These are phyloP conservation scores for Ilyonectria mors-panacis DNA, from an alignment of 2,329 filamentous ascomycete genomes.

Conservation along the genomic window DNA sequence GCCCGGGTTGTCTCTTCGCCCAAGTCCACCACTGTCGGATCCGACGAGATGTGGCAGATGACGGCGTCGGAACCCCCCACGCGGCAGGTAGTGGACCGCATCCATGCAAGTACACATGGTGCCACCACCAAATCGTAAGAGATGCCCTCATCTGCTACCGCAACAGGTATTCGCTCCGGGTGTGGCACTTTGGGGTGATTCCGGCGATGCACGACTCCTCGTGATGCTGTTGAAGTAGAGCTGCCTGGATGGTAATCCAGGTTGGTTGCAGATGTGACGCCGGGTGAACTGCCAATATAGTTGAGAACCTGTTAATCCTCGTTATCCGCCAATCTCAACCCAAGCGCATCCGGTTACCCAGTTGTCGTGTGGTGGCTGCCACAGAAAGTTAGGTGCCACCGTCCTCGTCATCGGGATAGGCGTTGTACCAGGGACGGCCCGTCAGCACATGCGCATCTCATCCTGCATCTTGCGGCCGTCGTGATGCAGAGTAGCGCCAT, in stretches of 20 bases:
- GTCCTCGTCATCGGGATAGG: background rate
- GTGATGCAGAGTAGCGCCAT: background rate
- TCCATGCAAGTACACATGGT: conserved; percentile 23
- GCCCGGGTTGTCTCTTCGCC: conserved; percentile 17
- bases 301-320: background rate
- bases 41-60: conserved; percentile 17
- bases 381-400: background rate
- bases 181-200: conserved; percentile 9
- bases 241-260: conserved; percentile 12
- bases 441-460: conserved; percentile 4
- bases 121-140: conserved; percentile 20
- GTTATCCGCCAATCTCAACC: background rate
- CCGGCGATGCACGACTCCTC: conserved; percentile 12
- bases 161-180: background rate
- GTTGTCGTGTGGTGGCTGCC: conserved; percentile 17
- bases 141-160: conserved; percentile 7
- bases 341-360: background rate
- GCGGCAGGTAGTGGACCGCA: conserved; percentile 13
- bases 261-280: conserved; percentile 14
- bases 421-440: conserved; percentile 17
- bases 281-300: conserved; percentile 2
- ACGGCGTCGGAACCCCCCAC: conserved; percentile 24
- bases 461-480: background rate
- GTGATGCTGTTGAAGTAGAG: conserved; percentile 19
- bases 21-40: conserved; percentile 19